Evolutionary conservation across 257 asterid species (phyloP), one percentile per base, ranked within the genome.

Genomic region (Solanum clarkiae): DNA sequence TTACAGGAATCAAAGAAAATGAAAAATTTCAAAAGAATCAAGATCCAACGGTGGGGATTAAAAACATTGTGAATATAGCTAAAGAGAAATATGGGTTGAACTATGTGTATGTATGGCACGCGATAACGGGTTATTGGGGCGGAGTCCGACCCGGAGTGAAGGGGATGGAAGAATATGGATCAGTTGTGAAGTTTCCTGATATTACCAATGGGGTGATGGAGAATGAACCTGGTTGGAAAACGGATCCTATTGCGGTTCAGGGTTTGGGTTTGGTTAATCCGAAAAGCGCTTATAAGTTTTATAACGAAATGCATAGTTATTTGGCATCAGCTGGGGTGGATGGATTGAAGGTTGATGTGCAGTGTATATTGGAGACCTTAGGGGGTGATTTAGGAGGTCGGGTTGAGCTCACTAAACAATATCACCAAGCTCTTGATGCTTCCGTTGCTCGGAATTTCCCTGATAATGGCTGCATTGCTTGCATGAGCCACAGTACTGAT

Each of bases 51-150:
- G n/a, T 84, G 1, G 98, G 98, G 88, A 92, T 94, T 42, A 91
- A 90, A 83, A 89, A 90, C 82, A 92, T 94, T 4, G 98, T 95
- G n/a, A 89, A 83, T 57, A 90, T 95, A 14, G 97, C 96, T 0
- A 95, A 95, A 84, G 88, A 95, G 89, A 94, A 94, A 77, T 91
- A 95, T 42, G 95, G 96, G 10, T 40, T 95, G 89, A 91, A 95
- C 47, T 91, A 91, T 71, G 97, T 95, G 84, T 95, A 94, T 51
- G 97, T 95, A 11, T 95, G 98, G 98, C 98, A 95, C 44, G 98
- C 98, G 1, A 95, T 94, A 26, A 93, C 97, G 1, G 98, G 98
- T 5, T 94, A 95, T 36, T 95, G 98, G 98, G 98, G 98, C 6
- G 98, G 98, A 54, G 97, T 95, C 74, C 87, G 86, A 88, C 96